A percentile compares a stretch with the other conserved stretches of the same genome.
Conservation (phyloP, 441 rosid genomes). For the Biscutella laevigata region DNA sequence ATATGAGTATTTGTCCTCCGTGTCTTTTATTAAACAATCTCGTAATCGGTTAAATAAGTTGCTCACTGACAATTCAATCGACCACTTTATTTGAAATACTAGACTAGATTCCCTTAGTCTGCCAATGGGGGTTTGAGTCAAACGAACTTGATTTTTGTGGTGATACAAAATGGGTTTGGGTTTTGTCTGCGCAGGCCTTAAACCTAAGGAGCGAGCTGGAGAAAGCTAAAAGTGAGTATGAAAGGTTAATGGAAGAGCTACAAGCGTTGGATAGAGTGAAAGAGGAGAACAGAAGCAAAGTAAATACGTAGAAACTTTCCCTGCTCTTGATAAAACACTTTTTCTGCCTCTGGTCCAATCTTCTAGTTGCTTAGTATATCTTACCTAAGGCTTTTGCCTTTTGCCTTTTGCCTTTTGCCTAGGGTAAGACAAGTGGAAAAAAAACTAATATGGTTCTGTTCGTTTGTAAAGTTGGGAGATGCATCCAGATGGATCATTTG, state of each 20-base stretch:
- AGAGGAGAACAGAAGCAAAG: conserved; percentile 29
- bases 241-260: conserved; percentile 39
- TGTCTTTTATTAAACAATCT: background rate
- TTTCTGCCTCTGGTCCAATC: background rate
- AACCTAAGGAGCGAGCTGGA: conserved; percentile 43
- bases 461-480: too few species aligned
- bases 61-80: background rate
- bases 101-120: background rate
- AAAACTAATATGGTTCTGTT: background rate
- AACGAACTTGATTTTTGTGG: background rate
- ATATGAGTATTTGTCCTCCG: background rate
- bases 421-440: background rate
- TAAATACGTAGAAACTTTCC: conserved; percentile 24
- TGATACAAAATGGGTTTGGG: background rate
- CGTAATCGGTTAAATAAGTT: background rate
- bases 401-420: background rate
- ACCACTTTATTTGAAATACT: background rate
- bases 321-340: background rate
- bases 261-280: conserved; percentile 31
- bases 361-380: background rate
- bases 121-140: background rate
- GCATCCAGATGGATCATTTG: too few species aligned
- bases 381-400: background rate
- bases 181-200: conserved; percentile 35
- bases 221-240: conserved; percentile 38